Evolutionary conservation across 176 grass and related monocot species (phyloP).

Genomic region (Oryza glaberrima): DNA sequence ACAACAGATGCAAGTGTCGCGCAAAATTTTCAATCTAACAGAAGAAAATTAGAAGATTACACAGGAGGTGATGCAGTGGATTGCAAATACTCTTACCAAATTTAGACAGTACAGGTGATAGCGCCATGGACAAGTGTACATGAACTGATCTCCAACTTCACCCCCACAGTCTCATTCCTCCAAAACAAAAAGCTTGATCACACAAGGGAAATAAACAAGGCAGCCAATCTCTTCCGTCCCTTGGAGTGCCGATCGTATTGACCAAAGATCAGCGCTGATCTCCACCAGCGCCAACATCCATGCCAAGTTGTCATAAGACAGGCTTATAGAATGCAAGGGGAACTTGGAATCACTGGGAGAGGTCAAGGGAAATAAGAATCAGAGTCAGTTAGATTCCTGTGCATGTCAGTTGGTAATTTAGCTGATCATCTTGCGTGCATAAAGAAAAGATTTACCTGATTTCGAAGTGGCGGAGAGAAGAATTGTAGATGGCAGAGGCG

Average conservation of each 20-base stretch:
- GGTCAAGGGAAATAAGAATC: too few species aligned
- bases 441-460: not conserved
- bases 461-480: not conserved
- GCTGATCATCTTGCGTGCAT: not conserved
- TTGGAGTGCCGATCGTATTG: not conserved
- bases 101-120: not conserved
- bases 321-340: not conserved
- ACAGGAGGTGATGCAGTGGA: not conserved
- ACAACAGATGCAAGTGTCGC: not conserved
- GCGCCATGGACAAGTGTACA: too few species aligned
- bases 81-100: not conserved
- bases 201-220: not conserved
- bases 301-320: not conserved
- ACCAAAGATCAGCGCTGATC: not conserved
- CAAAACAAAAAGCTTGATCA: not conserved
- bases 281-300: not conserved
- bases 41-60: not conserved
- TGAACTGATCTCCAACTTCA: not conserved
- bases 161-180: not conserved
- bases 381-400: too few species aligned
- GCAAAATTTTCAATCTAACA: not conserved
- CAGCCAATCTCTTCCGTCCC: not conserved
- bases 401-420: too few species aligned
- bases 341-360: too few species aligned
- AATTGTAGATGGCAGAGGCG: not conserved